Conservation (phyloP, 2,329 filamentous ascomycete genomes). For the Trichophyton simii region DNA sequence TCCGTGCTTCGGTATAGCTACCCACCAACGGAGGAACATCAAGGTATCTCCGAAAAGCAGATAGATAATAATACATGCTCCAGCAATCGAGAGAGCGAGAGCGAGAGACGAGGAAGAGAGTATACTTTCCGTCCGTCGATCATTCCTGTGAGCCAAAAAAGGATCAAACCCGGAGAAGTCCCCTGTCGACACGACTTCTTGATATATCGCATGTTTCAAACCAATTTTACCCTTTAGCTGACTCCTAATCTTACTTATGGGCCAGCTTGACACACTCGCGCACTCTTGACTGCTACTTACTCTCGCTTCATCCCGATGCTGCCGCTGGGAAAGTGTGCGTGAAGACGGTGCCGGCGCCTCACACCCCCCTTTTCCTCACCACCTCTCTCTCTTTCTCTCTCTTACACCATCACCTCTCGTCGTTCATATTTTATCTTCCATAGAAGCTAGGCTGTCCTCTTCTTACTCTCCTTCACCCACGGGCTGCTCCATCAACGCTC, state of each 20-base stretch:
- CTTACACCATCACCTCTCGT: background rate
- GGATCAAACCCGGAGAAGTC: background rate
- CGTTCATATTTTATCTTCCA: background rate
- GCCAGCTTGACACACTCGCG: background rate
- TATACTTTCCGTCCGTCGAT: background rate
- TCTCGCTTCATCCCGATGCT: background rate
- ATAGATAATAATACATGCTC: background rate
- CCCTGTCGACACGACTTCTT: background rate
- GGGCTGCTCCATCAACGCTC: background rate
- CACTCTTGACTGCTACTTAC: background rate
- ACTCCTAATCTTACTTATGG: background rate
- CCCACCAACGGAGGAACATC: too few relatives aligned
- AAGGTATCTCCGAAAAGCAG: too few relatives aligned
- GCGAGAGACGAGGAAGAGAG: background rate
- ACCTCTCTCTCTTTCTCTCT: background rate
- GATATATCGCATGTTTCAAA: conserved; percentile 5
- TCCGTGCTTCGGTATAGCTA: too few relatives aligned
- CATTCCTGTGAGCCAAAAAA: background rate
- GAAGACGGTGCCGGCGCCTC: background rate
- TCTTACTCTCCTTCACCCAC: background rate
- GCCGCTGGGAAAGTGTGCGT: background rate
- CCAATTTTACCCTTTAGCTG: background rate
- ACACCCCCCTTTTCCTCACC: background rate
- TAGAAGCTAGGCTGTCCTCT: background rate
- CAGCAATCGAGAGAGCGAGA: background rate